phyloP scores from a whole-genome alignment of 176 grass and related monocot genomes.

The Poa annua region DNA sequence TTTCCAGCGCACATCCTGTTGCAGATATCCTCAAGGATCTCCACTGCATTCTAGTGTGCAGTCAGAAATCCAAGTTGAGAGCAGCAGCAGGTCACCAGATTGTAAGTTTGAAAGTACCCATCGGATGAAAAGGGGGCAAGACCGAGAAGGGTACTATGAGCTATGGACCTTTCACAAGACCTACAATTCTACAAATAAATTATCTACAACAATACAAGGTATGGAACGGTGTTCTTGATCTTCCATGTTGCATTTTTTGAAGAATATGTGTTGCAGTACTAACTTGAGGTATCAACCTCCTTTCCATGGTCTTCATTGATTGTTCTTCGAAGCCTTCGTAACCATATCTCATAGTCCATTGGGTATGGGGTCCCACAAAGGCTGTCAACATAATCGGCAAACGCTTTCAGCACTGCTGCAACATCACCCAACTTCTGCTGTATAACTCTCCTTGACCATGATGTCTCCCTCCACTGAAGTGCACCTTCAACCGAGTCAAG shows the following conservation, averaged over 20 bases:
- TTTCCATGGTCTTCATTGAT: constrained; percentile 96
- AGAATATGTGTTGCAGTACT: constrained; percentile 35
- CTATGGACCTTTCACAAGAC: constrained; percentile 59
- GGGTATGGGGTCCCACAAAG: constrained; percentile 91
- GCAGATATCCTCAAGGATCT: constrained; percentile 55
- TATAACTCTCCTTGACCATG: constrained; percentile 92
- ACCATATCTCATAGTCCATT: constrained; percentile 98
- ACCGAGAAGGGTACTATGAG: constrained; percentile 33
- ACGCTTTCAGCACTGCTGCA: constrained; percentile 94
- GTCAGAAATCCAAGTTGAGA: constrained; percentile 49
- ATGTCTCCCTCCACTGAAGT: constrained; percentile 91
- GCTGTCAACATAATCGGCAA: constrained; percentile 98
- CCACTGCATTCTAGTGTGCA: constrained; percentile 30
- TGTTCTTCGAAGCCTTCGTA: constrained; percentile 77
- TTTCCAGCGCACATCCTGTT: constrained; percentile 48
- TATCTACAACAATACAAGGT: constrained; percentile 60
- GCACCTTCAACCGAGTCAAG: constrained; percentile 93
- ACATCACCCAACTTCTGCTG: constrained; percentile 89
- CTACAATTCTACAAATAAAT: constrained; percentile 46
- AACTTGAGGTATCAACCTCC: constrained; percentile 70
- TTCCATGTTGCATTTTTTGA: constrained; percentile 27
- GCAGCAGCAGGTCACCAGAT: constrained; percentile 48
- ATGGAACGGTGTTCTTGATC: constrained; percentile 34
- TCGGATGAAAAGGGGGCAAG: neutral
- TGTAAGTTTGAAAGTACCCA: constrained; percentile 28